Percentiles rank a stretch among this genome's conserved stretches.
Evolutionary conservation across 805 yeast species (phyloP).

Genomic region (Barnettozyma sp.): DNA sequence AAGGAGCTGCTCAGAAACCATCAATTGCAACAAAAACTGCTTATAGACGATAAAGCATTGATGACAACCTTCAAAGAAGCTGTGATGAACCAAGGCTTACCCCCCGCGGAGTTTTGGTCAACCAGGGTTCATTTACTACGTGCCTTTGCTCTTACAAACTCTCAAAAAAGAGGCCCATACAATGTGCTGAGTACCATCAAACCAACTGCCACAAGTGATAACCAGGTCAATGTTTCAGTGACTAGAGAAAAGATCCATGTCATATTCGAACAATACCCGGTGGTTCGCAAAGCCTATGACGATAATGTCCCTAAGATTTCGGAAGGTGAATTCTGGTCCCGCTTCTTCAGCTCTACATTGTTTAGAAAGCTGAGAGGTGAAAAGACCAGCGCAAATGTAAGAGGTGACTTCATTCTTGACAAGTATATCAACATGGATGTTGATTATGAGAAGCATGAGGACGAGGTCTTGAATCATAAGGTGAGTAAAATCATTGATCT

Average conservation of each 20-base stretch:
- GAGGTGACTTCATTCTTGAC: constrained; percentile 82
- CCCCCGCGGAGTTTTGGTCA: constrained; percentile 82
- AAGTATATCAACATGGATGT: constrained; percentile 70
- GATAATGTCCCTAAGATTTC: constrained; percentile 85
- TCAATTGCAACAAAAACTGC: constrained; percentile 69
- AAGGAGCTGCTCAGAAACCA: constrained; percentile 59
- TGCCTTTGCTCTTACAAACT: constrained; percentile 75
- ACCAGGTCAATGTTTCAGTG: constrained; percentile 86
- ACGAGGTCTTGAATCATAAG: constrained; percentile 35
- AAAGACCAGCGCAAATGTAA: constrained; percentile 60
- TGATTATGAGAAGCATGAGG: constrained; percentile 42
- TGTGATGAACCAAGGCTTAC: constrained; percentile 69
- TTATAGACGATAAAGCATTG: constrained; percentile 60
- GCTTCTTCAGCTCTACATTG: constrained; percentile 85
- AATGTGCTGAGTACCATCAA: constrained; percentile 90
- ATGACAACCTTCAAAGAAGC: constrained; percentile 80
- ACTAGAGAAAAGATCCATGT: constrained; percentile 86
- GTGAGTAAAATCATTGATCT: constrained; percentile 73
- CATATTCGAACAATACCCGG: constrained; percentile 88
- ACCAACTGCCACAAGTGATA: constrained; percentile 89
- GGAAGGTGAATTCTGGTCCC: constrained; percentile 94
- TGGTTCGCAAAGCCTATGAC: constrained; percentile 79
- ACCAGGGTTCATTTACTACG: constrained; percentile 72
- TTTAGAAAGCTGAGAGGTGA: constrained; percentile 89
- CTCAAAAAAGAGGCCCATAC: constrained; percentile 88